Percentiles rank a stretch among this genome's conserved stretches.
Conservation (phyloP, 2,329 filamentous ascomycete species). For the Sclerotinia borealis region DNA sequence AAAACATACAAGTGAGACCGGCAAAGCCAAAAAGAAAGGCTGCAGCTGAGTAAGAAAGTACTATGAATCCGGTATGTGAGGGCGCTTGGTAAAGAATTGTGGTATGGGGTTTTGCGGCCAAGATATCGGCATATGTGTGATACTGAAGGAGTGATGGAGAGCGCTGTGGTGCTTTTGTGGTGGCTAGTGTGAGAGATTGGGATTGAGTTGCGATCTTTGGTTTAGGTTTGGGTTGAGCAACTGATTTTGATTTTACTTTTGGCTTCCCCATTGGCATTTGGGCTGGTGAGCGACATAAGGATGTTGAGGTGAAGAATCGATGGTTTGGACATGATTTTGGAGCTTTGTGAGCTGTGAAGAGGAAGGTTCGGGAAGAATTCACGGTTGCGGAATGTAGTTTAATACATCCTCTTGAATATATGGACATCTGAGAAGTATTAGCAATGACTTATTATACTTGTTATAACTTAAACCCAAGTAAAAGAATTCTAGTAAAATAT, state of each 20-base stretch:
- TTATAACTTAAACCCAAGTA: too few relatives aligned
- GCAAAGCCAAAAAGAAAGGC: conserved; percentile 48
- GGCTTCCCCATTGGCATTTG: conserved; percentile 8
- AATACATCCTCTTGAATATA: conserved; percentile 33
- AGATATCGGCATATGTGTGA: conserved; percentile 45
- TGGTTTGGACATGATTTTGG: conserved; percentile 12
- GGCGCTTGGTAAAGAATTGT: conserved; percentile 60
- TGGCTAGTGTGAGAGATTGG: not conserved
- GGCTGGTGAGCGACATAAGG: conserved; percentile 21
- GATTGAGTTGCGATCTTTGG: not conserved
- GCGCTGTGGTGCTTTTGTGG: not conserved
- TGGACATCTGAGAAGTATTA: conserved; percentile 31
- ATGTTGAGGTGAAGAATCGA: conserved; percentile 22
- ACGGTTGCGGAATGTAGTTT: conserved; percentile 20
- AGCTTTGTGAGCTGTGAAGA: conserved; percentile 16
- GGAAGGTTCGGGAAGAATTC: conserved; percentile 12
- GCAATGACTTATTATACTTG: not conserved
- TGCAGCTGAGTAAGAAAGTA: conserved; percentile 52
- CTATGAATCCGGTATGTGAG: conserved; percentile 56
- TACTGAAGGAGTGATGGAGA: conserved; percentile 18
- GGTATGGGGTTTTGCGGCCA: conserved; percentile 49
- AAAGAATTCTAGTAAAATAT: not conserved
- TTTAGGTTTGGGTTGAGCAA: conserved; percentile 5
- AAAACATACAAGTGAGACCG: conserved; percentile 39
- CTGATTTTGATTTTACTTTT: conserved; percentile 8